Evolutionary conservation across 2,329 filamentous ascomycete species (phyloP), one percentile per base, ranked within the genome.

Genomic region (Emydomyces testavorans): DNA sequence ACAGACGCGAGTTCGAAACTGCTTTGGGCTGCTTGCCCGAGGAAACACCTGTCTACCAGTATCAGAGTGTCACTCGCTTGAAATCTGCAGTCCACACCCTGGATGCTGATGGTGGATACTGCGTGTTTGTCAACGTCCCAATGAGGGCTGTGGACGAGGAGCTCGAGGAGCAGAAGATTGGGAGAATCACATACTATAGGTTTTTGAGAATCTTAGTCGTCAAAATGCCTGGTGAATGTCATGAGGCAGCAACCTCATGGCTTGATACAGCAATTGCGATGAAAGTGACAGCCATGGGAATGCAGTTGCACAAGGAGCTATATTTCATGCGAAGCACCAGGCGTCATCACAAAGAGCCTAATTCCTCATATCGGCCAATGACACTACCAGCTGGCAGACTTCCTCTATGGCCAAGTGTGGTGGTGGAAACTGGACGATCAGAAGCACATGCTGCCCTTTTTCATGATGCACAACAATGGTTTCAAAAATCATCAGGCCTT

Each of bases 31-130:
- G 37, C 21, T 24, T 50, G 29, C 49, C 49, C 5, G 4, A 37
- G 13, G 39, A 43, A 16, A 51, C 38, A 23, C 44, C 38, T 11
- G 49, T 51, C 38, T 51, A 41, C 38, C 36, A 26, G 24, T 51
- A 51, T 48, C n/a, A 48, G 34, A 48, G 38, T 38, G 4, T 42
- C 16, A 13, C 44, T n/a, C 37, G 48, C 11, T 43, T 51, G 44
- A 38, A 47, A 48, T 31, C 38, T 3, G 16, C 38, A 48, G 31
- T 39, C 37, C 38, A 32, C 18, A 24, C 43, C 26, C 36, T 50
- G 18, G 26, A 41, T 29, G 24, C 47, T 43, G 48, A 41, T 11
- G 41, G 48, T 6, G 44, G 36, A 1, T 50, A 47, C 44, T 50
- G 43, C 23, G 42, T 50, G 11, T 50, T 50, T 32, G 7, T 37